A percentile compares a stretch with the other conserved stretches of the same genome.
Conservation (phyloP, 495 filamentous ascomycete genomes). For the Talaromyces ruber region DNA sequence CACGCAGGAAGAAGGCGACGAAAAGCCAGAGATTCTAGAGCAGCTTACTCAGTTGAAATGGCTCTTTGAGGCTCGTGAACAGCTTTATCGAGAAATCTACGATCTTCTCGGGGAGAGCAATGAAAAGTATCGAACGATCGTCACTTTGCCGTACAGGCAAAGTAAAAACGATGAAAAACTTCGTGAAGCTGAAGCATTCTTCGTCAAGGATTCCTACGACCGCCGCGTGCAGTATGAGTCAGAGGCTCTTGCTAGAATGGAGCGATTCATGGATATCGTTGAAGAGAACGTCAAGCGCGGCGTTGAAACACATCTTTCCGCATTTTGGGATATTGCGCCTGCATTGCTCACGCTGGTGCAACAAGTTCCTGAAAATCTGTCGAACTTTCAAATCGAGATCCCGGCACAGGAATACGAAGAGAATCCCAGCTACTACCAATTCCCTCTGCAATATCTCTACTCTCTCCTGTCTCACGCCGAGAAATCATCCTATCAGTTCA, state of each 20-base stretch:
- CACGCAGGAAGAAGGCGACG: slow-evolving; percentile 89
- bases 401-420: slow-evolving; percentile 72
- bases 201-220: slow-evolving; percentile 64
- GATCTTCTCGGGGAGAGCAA: slow-evolving; percentile 78
- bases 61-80: slow-evolving; percentile 91
- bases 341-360: slow-evolving; percentile 65
- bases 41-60: slow-evolving; percentile 92
- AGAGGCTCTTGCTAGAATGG: slow-evolving; percentile 58
- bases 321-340: slow-evolving; percentile 97
- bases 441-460: slow-evolving; percentile 83
- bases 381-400: slow-evolving; percentile 55
- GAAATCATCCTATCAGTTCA: slow-evolving; percentile 90
- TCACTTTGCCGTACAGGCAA: slow-evolving; percentile 71
- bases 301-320: slow-evolving; percentile 81
- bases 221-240: slow-evolving; percentile 56
- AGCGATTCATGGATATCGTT: slow-evolving; percentile 71
- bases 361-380: slow-evolving; percentile 57
- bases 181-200: slow-evolving; percentile 69
- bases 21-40: slow-evolving; percentile 88
- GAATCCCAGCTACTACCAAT: slow-evolving; percentile 65
- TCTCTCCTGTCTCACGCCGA: slow-evolving; percentile 76
- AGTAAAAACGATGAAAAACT: slow-evolving; percentile 63
- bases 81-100: slow-evolving; percentile 73
- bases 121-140: slow-evolving; percentile 71
- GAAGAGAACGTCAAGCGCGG: slow-evolving; percentile 80